phyloP scores from a whole-genome alignment of 1,284 basidiomycete species.

The Lignosus rhinocerotis region DNA sequence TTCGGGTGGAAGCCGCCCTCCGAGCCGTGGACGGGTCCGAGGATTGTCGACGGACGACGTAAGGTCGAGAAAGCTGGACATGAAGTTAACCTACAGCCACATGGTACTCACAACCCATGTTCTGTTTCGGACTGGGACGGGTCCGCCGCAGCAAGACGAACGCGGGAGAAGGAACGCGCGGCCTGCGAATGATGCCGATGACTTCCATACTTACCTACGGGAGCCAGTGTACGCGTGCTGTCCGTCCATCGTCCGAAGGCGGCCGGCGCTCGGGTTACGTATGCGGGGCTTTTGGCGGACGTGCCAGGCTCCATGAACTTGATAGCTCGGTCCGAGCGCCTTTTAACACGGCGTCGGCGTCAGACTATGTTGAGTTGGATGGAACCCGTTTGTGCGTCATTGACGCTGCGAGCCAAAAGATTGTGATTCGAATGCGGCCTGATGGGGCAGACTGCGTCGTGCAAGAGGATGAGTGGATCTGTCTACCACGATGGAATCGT shows the following conservation, averaged over 20 bases:
- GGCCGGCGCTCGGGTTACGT: background rate
- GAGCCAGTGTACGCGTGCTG: background rate
- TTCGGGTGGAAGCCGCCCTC: too few relatives aligned
- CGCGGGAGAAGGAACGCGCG: background rate
- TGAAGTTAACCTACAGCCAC: background rate
- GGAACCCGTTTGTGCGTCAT: too few relatives aligned
- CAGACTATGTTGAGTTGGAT: too few relatives aligned
- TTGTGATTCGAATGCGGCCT: background rate
- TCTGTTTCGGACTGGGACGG: background rate
- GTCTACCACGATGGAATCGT: background rate
- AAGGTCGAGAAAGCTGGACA: background rate
- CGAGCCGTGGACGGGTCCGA: too few relatives aligned
- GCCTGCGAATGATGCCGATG: background rate
- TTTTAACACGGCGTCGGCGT: background rate
- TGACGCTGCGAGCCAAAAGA: background rate
- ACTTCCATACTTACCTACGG: background rate
- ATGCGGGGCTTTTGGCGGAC: background rate
- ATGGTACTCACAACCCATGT: background rate
- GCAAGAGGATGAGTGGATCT: background rate
- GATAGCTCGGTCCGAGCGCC: background rate
- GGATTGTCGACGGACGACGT: background rate
- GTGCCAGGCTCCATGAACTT: too few relatives aligned
- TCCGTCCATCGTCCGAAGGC: background rate
- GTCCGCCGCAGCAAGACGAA: background rate
- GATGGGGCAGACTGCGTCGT: background rate